Conservation (phyloP, 495 filamentous ascomycete genomes). For the Penicillium simplicissimum region DNA sequence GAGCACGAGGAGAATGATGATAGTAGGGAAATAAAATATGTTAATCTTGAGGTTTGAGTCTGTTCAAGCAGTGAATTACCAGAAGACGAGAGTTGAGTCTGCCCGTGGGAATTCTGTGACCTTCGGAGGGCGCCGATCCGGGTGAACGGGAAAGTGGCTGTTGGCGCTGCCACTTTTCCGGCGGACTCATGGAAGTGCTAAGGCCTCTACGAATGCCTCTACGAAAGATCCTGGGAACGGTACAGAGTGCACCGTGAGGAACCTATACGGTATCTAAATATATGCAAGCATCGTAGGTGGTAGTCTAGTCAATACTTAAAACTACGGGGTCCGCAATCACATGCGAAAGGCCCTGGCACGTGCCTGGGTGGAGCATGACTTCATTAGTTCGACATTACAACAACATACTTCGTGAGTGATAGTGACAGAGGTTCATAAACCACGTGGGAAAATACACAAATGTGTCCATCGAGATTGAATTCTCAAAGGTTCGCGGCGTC, state of each 20-base stretch:
- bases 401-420: neutral
- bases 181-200: conserved; percentile 21
- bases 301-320: neutral
- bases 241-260: neutral
- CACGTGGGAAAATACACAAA: conserved; percentile 5
- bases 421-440: conserved; percentile 4
- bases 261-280: neutral
- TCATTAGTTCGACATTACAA: conserved; percentile 31
- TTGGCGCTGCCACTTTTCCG: conserved; percentile 20
- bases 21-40: neutral
- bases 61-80: neutral
- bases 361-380: conserved; percentile 21
- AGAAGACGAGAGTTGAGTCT: neutral
- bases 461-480: neutral
- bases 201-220: neutral
- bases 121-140: conserved; percentile 18
- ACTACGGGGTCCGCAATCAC: too few relatives aligned
- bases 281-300: neutral
- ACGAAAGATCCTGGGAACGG: neutral
- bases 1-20: neutral
- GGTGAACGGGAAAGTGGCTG: conserved; percentile 31
- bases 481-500: neutral
- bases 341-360: conserved; percentile 14
- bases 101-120: neutral
- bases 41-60: neutral